Percentiles rank a stretch among this genome's conserved stretches.
phyloP scores from a whole-genome alignment of 2,329 filamentous ascomycete species.

The Pseudogymnoascus pannorum region DNA sequence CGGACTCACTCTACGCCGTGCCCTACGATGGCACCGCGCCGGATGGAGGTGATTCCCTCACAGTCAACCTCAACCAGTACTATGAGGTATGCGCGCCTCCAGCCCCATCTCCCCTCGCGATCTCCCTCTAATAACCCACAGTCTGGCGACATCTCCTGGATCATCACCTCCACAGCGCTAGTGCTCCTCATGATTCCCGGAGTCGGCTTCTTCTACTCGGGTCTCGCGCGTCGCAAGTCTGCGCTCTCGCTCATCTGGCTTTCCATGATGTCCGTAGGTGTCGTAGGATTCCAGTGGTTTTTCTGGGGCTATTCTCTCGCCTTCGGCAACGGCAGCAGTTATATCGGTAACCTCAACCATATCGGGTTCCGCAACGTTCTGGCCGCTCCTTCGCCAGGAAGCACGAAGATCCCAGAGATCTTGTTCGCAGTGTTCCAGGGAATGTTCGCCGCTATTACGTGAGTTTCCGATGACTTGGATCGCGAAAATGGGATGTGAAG shows the following conservation, averaged over 20 bases:
- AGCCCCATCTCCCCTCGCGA: background rate
- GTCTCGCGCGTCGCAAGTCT: slow-evolving; percentile 80
- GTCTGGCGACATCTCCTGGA: slow-evolving; percentile 79
- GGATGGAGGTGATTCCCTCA: slow-evolving; percentile 54
- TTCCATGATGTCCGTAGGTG: slow-evolving; percentile 75
- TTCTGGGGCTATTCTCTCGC: slow-evolving; percentile 31
- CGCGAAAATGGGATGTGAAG: slow-evolving; percentile 1
- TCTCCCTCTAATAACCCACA: slow-evolving; percentile 28
- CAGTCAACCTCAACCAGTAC: slow-evolving; percentile 70
- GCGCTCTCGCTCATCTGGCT: slow-evolving; percentile 87
- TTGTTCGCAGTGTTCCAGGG: slow-evolving; percentile 81
- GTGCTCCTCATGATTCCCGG: slow-evolving; percentile 91
- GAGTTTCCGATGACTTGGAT: slow-evolving; percentile 28
- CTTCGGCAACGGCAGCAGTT: slow-evolving; percentile 39
- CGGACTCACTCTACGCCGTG: slow-evolving; percentile 23
- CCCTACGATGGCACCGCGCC: slow-evolving; percentile 47
- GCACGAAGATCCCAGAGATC: slow-evolving; percentile 67
- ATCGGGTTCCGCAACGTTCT: slow-evolving; percentile 73
- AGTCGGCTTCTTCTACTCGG: slow-evolving; percentile 89
- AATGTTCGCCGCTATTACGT: slow-evolving; percentile 81
- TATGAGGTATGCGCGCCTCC: slow-evolving; percentile 56
- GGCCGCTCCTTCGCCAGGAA: slow-evolving; percentile 67
- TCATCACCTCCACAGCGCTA: slow-evolving; percentile 72
- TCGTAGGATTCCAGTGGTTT: slow-evolving; percentile 90
- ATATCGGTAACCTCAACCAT: slow-evolving; percentile 72